phyloP scores from a whole-genome alignment of 768 basidiomycete species.

The Boletus vinaceobasis region DNA sequence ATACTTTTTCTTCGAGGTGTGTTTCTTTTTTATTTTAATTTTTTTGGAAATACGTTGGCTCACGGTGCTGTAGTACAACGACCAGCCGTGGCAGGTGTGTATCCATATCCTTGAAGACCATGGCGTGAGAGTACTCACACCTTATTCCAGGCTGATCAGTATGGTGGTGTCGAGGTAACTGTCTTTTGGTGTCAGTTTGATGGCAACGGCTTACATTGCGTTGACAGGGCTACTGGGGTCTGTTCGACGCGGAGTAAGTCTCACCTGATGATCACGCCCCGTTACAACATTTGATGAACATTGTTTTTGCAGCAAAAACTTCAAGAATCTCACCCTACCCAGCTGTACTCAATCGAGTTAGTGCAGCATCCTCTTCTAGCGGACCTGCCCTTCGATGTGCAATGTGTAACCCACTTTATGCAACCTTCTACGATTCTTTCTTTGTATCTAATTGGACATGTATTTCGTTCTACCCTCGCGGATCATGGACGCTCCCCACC shows the following conservation, averaged over 20 bases:
- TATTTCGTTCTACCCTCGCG: constrained; percentile 10
- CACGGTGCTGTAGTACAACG: constrained; percentile 48
- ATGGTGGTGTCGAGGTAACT: constrained; percentile 73
- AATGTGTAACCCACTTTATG: constrained; percentile 5
- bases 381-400: not conserved
- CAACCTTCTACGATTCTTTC: not conserved
- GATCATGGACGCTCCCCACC: constrained; percentile 1
- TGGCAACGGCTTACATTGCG: constrained; percentile 1
- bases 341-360: constrained; percentile 36
- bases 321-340: constrained; percentile 71
- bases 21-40: constrained; percentile 3
- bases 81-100: constrained; percentile 78
- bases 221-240: constrained; percentile 55
- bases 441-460: constrained; percentile 21
- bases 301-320: constrained; percentile 47
- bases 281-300: constrained; percentile 24
- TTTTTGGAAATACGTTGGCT: not conserved
- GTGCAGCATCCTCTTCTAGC: not conserved
- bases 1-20: constrained; percentile 86
- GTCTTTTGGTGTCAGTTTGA: constrained; percentile 1
- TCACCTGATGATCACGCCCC: not conserved
- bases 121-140: constrained; percentile 11
- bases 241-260: constrained; percentile 57
- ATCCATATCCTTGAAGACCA: not conserved
- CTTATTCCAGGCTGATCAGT: constrained; percentile 46